Percentiles rank a stretch among this genome's conserved stretches.
Conservation (phyloP, 2,329 filamentous ascomycete genomes). For the Aspergillus flavus region DNA sequence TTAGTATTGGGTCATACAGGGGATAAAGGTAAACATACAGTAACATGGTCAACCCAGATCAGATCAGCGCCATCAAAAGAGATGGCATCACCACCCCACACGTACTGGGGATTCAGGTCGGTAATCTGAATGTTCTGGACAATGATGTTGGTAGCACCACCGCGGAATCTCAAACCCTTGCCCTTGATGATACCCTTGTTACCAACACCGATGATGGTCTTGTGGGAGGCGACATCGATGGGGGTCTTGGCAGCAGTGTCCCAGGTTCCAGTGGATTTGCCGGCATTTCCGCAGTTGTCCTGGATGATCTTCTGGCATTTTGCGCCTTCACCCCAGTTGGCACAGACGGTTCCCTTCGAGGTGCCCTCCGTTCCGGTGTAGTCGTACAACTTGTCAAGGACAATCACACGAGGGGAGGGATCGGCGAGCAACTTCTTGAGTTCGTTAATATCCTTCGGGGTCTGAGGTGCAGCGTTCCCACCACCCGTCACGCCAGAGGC, state of each 20-base stretch:
- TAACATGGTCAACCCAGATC: constrained; percentile 53
- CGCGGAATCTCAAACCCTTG: constrained; percentile 53
- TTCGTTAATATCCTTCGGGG: constrained; percentile 55
- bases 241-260: constrained; percentile 54
- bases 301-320: constrained; percentile 56
- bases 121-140: constrained; percentile 60
- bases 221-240: constrained; percentile 57
- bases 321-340: constrained; percentile 28
- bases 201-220: constrained; percentile 57
- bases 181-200: constrained; percentile 56
- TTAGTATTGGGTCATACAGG: neutral
- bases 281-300: constrained; percentile 58
- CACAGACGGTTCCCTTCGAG: constrained; percentile 26
- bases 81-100: constrained; percentile 61
- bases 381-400: constrained; percentile 54
- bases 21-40: constrained; percentile 3
- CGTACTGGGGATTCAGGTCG: constrained; percentile 54
- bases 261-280: constrained; percentile 43
- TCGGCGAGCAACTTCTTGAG: constrained; percentile 60
- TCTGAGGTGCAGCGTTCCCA: constrained; percentile 54
- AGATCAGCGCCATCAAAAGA: constrained; percentile 46
- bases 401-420: constrained; percentile 56
- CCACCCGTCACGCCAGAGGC: constrained; percentile 60
- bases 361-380: constrained; percentile 20
- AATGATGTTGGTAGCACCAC: constrained; percentile 56